Conservation (phyloP, 139 green algal species). For the Picochlorum sp. region DNA sequence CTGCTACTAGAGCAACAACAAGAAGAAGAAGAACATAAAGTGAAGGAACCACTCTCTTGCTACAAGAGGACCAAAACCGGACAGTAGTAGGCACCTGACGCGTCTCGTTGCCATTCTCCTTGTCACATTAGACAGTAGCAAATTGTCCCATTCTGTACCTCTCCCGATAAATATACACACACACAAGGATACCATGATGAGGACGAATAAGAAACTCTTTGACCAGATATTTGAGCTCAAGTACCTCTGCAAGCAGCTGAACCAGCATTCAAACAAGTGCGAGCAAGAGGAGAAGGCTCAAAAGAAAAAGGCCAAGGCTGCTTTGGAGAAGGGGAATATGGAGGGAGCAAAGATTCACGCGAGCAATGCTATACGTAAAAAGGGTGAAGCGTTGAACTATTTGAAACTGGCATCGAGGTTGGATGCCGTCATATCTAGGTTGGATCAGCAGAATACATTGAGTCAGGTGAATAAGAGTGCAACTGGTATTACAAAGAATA, state of each 20-base stretch:
- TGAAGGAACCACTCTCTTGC: no score
- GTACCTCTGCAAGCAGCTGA: conserved; percentile 89
- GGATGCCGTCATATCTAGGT: conserved; percentile 80
- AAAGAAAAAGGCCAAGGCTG: conserved; percentile 91
- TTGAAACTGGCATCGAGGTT: conserved; percentile 79
- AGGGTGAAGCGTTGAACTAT: conserved; percentile 92
- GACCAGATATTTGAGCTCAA: conserved; percentile 97
- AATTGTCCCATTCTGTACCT: not conserved
- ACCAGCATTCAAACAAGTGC: conserved; percentile 60
- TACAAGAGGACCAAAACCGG: no score
- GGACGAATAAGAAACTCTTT: conserved; percentile 40
- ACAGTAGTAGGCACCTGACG: no score
- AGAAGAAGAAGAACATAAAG: no score
- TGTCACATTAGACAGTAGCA: not conserved
- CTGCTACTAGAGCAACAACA: no score
- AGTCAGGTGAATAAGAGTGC: conserved; percentile 88
- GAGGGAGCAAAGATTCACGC: conserved; percentile 82
- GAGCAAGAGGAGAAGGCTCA: conserved; percentile 94
- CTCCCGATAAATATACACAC: not conserved
- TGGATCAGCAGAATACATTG: conserved; percentile 87
- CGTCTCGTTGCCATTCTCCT: no score
- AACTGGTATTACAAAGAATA: conserved; percentile 84
- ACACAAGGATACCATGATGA: conserved; percentile 9
- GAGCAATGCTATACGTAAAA: conserved; percentile 90
- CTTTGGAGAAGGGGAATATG: conserved; percentile 97